Percentiles rank a stretch among this genome's conserved stretches.
These are phyloP conservation scores for Neohortaea acidophila DNA, from an alignment of 495 filamentous ascomycete species.

Conservation along the genomic window DNA sequence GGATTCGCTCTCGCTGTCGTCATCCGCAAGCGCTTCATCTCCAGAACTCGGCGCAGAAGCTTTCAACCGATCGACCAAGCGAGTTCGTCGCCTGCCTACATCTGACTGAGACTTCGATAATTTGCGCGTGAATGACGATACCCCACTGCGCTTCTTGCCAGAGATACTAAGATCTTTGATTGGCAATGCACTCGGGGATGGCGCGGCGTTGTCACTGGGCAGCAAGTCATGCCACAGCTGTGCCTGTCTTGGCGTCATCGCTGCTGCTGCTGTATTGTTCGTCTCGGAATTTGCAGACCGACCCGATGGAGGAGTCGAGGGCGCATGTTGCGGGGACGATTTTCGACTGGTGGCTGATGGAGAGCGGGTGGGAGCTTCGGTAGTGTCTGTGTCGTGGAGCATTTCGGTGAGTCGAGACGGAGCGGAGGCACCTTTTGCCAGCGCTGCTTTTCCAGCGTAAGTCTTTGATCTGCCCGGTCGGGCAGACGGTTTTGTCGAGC, in stretches of 20 bases:
- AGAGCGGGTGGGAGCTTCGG: slow-evolving; percentile 8
- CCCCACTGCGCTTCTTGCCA: slow-evolving; percentile 3
- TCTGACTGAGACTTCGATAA: slow-evolving; percentile 21
- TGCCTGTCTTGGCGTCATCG: slow-evolving; percentile 22
- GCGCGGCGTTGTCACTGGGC: slow-evolving; percentile 12
- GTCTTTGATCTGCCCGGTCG: background rate
- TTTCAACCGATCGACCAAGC: slow-evolving; percentile 23
- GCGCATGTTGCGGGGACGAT: slow-evolving; percentile 8
- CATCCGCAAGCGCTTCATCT: slow-evolving; percentile 1
- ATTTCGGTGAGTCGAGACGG: slow-evolving; percentile 21
- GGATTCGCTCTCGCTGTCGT: background rate
- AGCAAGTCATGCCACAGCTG: slow-evolving; percentile 22
- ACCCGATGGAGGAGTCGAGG: slow-evolving; percentile 1
- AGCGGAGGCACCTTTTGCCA: slow-evolving; percentile 20
- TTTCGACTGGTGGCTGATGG: slow-evolving; percentile 11
- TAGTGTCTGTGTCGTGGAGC: slow-evolving; percentile 16
- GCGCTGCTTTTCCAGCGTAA: background rate
- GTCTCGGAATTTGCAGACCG: background rate
- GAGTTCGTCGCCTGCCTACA: slow-evolving; percentile 16
- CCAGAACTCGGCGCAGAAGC: slow-evolving; percentile 13
- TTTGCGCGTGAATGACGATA: background rate
- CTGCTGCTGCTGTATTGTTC: slow-evolving; percentile 1
- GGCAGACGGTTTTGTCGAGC: background rate
- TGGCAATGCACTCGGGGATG: slow-evolving; percentile 18
- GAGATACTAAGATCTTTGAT: slow-evolving; percentile 19